phyloP scores from a whole-genome alignment of 768 basidiomycete species.

The Phanerochaete sordida region DNA sequence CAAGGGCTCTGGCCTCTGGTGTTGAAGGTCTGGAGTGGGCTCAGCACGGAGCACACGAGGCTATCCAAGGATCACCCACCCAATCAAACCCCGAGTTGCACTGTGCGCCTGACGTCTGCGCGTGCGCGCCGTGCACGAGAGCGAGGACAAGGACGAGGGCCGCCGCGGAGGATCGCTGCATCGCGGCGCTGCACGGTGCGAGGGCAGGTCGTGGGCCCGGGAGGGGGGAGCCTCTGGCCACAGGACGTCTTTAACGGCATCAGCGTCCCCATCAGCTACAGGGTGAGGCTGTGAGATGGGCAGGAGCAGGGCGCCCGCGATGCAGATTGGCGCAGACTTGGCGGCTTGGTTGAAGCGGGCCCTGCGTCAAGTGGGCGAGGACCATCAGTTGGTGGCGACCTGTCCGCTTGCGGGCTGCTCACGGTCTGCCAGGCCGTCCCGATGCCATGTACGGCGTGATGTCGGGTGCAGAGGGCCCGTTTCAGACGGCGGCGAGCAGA shows the following conservation, averaged over 20 bases:
- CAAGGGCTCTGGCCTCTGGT: slow-evolving; percentile 10
- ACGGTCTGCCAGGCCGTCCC: too few relatives aligned
- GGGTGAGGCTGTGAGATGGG: not conserved
- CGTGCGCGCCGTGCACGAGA: not conserved
- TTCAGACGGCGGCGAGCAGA: too few relatives aligned
- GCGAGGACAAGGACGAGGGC: not conserved
- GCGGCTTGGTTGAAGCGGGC: not conserved
- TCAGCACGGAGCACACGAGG: not conserved
- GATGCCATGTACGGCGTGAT: too few relatives aligned
- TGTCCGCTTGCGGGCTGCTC: too few relatives aligned
- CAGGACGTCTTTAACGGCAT: not conserved
- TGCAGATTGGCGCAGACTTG: not conserved
- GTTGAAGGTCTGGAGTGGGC: not conserved
- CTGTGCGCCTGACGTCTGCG: not conserved
- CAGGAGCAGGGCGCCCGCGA: not conserved
- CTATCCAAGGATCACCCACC: not conserved
- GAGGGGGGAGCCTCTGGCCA: not conserved
- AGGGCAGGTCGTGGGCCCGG: not conserved
- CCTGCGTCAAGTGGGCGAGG: too few relatives aligned
- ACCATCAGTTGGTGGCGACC: too few relatives aligned
- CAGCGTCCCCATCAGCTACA: not conserved
- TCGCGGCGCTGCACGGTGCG: not conserved
- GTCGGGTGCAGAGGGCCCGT: too few relatives aligned
- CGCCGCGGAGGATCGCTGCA: not conserved
- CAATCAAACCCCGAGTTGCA: not conserved